phyloP scores from a whole-genome alignment of 2,329 filamentous ascomycete species.

The Chalaropsis thielavioides region DNA sequence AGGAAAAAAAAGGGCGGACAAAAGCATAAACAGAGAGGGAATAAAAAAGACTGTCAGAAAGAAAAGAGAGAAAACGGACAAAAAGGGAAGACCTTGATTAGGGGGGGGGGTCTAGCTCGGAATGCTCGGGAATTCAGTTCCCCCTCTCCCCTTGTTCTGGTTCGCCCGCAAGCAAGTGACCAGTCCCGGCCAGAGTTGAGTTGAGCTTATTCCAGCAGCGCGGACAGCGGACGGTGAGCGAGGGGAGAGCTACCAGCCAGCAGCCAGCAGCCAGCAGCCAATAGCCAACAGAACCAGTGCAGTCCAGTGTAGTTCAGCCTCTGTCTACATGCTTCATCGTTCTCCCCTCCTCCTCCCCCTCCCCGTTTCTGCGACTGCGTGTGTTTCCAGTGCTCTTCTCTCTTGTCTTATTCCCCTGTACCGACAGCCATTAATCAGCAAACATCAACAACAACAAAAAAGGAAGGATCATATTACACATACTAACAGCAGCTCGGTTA shows the following conservation, averaged over 20 bases:
- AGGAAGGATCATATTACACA: neutral
- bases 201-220: no score
- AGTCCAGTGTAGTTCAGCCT: no score
- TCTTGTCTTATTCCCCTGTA: neutral
- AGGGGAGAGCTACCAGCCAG: no score
- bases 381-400: neutral
- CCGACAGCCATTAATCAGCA: no score
- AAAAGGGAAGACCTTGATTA: slow-evolving; percentile 1
- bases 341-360: neutral
- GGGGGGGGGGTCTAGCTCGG: slow-evolving; percentile 9
- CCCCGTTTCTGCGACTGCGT: neutral
- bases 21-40: neutral
- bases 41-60: neutral
- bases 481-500: neutral
- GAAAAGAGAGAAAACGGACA: slow-evolving; percentile 7
- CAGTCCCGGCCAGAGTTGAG: no score
- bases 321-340: no score
- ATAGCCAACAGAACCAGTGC: no score
- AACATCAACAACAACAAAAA: neutral
- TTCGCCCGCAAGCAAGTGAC: no score
- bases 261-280: no score
- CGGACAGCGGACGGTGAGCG: no score
- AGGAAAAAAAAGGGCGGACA: neutral
- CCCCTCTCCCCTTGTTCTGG: neutral
- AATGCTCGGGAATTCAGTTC: slow-evolving; percentile 13